Conservation (phyloP, 2,329 filamentous ascomycete species). For the Zalaria sp. region DNA sequence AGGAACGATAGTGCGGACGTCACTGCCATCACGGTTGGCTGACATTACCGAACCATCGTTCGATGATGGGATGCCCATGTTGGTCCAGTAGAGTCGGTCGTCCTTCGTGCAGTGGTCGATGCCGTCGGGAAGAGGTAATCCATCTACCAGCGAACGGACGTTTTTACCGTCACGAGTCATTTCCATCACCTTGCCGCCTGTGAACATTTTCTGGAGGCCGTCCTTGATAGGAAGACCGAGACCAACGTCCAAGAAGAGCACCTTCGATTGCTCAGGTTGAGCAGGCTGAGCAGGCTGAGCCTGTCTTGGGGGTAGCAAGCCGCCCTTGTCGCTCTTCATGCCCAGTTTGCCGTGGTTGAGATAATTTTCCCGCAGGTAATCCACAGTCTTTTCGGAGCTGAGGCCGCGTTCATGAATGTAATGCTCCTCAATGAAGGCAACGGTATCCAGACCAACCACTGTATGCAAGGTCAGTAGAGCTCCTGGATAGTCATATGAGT, state of each 20-base stretch:
- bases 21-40: slow-evolving; percentile 8
- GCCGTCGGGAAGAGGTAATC: slow-evolving; percentile 15
- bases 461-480: not conserved
- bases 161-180: not conserved
- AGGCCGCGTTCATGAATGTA: slow-evolving; percentile 37
- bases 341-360: slow-evolving; percentile 34
- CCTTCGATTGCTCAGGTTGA: not conserved
- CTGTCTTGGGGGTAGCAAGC: slow-evolving; percentile 2
- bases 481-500: not conserved
- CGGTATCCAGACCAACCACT: slow-evolving; percentile 37
- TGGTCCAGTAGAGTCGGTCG: slow-evolving; percentile 18
- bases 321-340: slow-evolving; percentile 10
- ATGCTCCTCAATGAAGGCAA: slow-evolving; percentile 38
- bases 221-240: not conserved
- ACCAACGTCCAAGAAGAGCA: slow-evolving; percentile 1
- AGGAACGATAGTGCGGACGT: slow-evolving; percentile 29
- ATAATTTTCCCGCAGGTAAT: slow-evolving; percentile 32
- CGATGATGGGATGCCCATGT: slow-evolving; percentile 10
- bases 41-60: slow-evolving; percentile 9
- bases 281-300: not conserved
- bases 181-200: not conserved
- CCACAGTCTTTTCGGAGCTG: slow-evolving; percentile 23
- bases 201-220: not conserved
- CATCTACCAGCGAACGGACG: not conserved
- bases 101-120: slow-evolving; percentile 14